Conservation (phyloP, 2,329 filamentous ascomycete genomes). For the Trichoderma sp. region DNA sequence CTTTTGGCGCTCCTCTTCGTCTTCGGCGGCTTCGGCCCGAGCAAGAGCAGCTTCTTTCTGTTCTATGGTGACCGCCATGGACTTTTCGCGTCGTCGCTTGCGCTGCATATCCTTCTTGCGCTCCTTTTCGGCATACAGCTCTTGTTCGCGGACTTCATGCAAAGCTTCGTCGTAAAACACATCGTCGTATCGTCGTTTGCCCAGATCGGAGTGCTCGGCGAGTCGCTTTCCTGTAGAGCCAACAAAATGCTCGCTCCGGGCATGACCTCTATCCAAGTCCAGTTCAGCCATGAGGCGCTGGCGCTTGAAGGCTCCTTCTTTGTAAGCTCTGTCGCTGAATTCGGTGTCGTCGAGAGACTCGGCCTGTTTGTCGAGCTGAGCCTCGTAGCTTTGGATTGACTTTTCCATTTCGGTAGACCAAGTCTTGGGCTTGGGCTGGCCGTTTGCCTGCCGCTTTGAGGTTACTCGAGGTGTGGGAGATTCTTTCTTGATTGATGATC, state of each 20-base stretch:
- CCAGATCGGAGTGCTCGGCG: slow-evolving; percentile 67
- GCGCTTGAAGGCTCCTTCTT: slow-evolving; percentile 68
- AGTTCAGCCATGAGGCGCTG: slow-evolving; percentile 65
- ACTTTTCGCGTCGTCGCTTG: slow-evolving; percentile 93
- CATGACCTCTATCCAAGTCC: slow-evolving; percentile 68
- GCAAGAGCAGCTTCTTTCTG: slow-evolving; percentile 83
- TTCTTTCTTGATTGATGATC: slow-evolving; percentile 55
- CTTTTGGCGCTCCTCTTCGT: slow-evolving; percentile 80
- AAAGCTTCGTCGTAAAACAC: slow-evolving; percentile 80
- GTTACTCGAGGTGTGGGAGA: slow-evolving; percentile 53
- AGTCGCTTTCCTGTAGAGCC: slow-evolving; percentile 65
- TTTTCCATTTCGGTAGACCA: slow-evolving; percentile 58
- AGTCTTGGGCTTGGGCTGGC: slow-evolving; percentile 59
- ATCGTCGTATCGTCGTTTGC: slow-evolving; percentile 75
- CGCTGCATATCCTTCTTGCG: slow-evolving; percentile 99
- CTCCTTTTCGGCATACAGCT: slow-evolving; percentile 93
- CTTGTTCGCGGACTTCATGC: slow-evolving; percentile 84
- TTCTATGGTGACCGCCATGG: slow-evolving; percentile 89
- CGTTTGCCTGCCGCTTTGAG: slow-evolving; percentile 64
- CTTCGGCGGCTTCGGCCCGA: slow-evolving; percentile 75
- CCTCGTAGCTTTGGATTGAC: slow-evolving; percentile 46
- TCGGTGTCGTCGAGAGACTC: slow-evolving; percentile 50
- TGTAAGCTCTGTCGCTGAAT: slow-evolving; percentile 52
- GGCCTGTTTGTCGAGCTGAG: slow-evolving; percentile 53
- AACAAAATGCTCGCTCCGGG: slow-evolving; percentile 63